Evolutionary conservation across 2,329 filamentous ascomycete genomes (phyloP).

Genomic region (Lachnellula hyalina): DNA sequence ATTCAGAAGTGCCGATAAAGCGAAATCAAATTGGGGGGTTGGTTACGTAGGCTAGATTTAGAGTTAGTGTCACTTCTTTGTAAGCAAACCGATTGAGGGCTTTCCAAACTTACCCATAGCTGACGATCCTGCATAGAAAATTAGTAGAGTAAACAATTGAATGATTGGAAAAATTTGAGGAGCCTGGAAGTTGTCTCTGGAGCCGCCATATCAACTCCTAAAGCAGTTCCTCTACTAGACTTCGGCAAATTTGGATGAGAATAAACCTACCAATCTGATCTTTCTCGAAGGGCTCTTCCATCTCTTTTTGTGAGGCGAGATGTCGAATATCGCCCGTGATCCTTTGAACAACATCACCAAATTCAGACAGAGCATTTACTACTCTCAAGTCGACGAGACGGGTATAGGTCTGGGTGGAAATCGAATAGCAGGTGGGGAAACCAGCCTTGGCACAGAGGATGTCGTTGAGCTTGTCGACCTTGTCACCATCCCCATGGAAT

Average conservation of each 20-base stretch:
- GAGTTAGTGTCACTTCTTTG: too few species aligned
- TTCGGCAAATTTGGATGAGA: conserved; percentile 42
- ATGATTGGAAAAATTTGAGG: too few species aligned
- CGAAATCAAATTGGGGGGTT: too few species aligned
- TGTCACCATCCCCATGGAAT: conserved; percentile 44
- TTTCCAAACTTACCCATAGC: neutral
- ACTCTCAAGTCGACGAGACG: conserved; percentile 78
- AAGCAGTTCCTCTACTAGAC: neutral
- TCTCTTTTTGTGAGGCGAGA: conserved; percentile 70
- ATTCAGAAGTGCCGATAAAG: too few species aligned
- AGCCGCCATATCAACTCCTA: too few species aligned
- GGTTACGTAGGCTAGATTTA: too few species aligned
- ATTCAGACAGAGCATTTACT: conserved; percentile 72
- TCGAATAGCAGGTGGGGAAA: conserved; percentile 41
- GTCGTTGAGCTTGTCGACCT: conserved; percentile 49
- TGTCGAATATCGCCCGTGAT: conserved; percentile 72
- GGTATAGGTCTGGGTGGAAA: conserved; percentile 61
- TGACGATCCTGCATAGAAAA: neutral
- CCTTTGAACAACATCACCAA: conserved; percentile 73
- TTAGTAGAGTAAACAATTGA: too few species aligned
- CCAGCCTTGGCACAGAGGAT: conserved; percentile 48
- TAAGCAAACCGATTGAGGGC: too few species aligned
- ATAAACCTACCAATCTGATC: conserved; percentile 69
- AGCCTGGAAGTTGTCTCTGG: too few species aligned
- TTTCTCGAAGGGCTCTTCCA: conserved; percentile 79